A percentile compares a stretch with the other conserved stretches of the same genome.
These are phyloP conservation scores for Epichloe hybrida DNA, from an alignment of 2,329 filamentous ascomycete species.

Conservation along the genomic window DNA sequence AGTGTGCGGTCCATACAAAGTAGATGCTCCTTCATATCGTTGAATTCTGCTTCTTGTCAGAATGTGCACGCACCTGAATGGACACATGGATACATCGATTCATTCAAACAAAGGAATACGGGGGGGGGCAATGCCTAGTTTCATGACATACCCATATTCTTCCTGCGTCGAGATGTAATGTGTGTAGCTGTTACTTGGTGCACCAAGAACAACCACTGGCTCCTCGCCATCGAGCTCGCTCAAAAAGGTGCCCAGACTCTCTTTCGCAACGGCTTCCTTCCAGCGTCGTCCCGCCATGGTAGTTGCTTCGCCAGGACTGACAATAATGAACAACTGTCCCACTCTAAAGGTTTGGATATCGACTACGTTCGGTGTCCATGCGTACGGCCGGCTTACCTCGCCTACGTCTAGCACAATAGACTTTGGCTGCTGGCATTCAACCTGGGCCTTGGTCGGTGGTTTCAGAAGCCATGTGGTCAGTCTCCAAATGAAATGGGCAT, in stretches of 20 bases:
- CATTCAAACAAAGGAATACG: background rate
- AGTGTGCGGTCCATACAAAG: constrained; percentile 72
- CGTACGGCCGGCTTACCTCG: constrained; percentile 58
- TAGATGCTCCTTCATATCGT: constrained; percentile 83
- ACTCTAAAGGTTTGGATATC: constrained; percentile 75
- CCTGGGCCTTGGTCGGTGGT: constrained; percentile 54
- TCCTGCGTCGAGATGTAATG: constrained; percentile 64
- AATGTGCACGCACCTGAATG: background rate
- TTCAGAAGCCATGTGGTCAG: constrained; percentile 59
- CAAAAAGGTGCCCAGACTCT: constrained; percentile 29
- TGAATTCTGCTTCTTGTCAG: constrained; percentile 40
- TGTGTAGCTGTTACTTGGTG: constrained; percentile 78
- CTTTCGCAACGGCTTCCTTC: constrained; percentile 52
- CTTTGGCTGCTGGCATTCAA: constrained; percentile 65
- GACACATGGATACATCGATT: background rate
- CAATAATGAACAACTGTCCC: constrained; percentile 70
- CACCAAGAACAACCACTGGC: constrained; percentile 67
- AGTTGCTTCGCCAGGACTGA: constrained; percentile 77
- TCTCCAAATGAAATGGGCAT: constrained; percentile 64
- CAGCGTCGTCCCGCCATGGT: constrained; percentile 86
- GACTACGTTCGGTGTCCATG: constrained; percentile 80
- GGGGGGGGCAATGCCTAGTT: too few species aligned
- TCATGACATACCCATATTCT: constrained; percentile 31
- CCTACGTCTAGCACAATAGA: constrained; percentile 80
- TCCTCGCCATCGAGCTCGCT: constrained; percentile 27